Evolutionary conservation across 495 filamentous ascomycete genomes (phyloP).

Genomic region (Penicillium manginii): DNA sequence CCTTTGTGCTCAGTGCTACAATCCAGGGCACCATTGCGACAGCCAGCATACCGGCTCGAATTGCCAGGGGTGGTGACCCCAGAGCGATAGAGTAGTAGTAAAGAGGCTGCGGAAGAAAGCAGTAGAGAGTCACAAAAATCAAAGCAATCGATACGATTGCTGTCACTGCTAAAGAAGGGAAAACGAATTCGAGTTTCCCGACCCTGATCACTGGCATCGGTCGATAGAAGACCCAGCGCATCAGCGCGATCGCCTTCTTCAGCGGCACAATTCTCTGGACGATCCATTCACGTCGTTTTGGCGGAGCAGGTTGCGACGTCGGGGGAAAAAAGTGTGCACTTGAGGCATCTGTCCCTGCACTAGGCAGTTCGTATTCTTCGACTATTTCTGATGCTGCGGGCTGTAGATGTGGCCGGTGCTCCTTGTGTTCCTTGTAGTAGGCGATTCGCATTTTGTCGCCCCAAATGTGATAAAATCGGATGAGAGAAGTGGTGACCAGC

Average conservation of each 20-base stretch:
- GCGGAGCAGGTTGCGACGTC: constrained; percentile 47
- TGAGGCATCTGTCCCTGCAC: constrained; percentile 67
- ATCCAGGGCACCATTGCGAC: constrained; percentile 96
- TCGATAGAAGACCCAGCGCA: constrained; percentile 84
- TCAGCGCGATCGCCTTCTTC: constrained; percentile 75
- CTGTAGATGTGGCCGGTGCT: constrained; percentile 60
- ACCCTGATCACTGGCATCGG: constrained; percentile 72
- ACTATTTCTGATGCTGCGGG: constrained; percentile 58
- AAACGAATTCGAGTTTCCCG: constrained; percentile 64
- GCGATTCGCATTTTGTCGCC: constrained; percentile 86
- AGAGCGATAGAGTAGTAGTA: constrained; percentile 81
- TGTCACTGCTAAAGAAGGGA: constrained; percentile 75
- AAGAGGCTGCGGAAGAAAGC: constrained; percentile 80
- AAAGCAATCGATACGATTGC: constrained; percentile 65
- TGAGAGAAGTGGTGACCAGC: constrained; percentile 60
- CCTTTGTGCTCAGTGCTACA: constrained; percentile 85
- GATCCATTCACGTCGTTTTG: constrained; percentile 62
- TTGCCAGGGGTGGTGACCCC: constrained; percentile 87
- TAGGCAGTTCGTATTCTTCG: constrained; percentile 68
- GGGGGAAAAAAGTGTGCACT: constrained; percentile 75
- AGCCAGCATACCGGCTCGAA: constrained; percentile 91
- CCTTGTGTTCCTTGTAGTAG: constrained; percentile 80
- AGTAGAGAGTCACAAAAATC: constrained; percentile 76
- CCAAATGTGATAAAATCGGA: constrained; percentile 82
- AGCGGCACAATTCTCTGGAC: constrained; percentile 69